Evolutionary conservation across 345 rosid genomes (phyloP).

Genomic region (Gossypium mustelinum): DNA sequence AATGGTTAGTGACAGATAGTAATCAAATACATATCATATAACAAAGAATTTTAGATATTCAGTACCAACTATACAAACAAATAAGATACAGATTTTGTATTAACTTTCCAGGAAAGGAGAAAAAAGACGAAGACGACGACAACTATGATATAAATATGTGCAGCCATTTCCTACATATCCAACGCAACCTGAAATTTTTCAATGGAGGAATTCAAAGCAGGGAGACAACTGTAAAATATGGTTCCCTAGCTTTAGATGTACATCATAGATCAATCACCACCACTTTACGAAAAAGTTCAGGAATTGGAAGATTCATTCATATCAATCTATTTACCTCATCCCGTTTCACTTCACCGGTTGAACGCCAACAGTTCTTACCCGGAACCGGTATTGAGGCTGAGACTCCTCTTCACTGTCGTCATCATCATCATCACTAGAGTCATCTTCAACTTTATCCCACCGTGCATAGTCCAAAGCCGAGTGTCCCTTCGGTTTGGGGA

Average conservation of each 20-base stretch:
- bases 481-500: constrained; percentile 97
- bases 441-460: constrained; percentile 78
- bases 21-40: neutral
- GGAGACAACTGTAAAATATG: neutral
- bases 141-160: neutral
- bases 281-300: neutral
- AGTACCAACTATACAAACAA: neutral
- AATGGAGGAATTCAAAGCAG: neutral
- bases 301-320: neutral
- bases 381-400: constrained; percentile 72
- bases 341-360: constrained; percentile 64
- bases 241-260: constrained; percentile 2
- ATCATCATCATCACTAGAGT: constrained; percentile 71
- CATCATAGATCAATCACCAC: neutral
- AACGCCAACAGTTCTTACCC: constrained; percentile 72
- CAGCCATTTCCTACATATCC: neutral
- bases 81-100: neutral
- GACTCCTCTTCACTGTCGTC: constrained; percentile 57
- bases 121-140: no score
- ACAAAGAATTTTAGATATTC: neutral
- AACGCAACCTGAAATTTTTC: neutral
- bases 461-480: constrained; percentile 79
- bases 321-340: neutral
- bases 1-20: neutral
- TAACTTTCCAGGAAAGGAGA: neutral